Percentiles rank a stretch among this genome's conserved stretches.
Conservation (phyloP, 768 basidiomycete species). For the Scleroderma citrinum region DNA sequence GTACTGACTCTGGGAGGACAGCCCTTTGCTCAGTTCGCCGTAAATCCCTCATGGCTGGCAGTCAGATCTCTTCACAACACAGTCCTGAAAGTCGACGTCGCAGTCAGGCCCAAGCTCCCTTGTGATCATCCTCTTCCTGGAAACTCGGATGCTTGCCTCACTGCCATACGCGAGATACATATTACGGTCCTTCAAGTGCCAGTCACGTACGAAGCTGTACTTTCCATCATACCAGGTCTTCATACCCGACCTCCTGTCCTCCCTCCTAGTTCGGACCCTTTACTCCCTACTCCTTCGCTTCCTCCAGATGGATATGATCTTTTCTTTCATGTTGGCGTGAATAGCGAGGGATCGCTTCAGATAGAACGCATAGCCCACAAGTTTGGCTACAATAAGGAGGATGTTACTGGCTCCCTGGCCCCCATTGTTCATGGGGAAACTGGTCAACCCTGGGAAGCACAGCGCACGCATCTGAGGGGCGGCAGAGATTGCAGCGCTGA, state of each 20-base stretch:
- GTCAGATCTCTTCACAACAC: conserved; percentile 57
- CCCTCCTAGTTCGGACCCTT: conserved; percentile 34
- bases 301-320: conserved; percentile 55
- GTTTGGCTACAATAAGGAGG: conserved; percentile 63
- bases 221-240: conserved; percentile 48
- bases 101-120: conserved; percentile 17
- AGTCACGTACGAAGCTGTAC: conserved; percentile 54
- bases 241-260: conserved; percentile 53
- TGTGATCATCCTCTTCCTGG: conserved; percentile 8
- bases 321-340: conserved; percentile 66
- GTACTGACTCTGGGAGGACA: conserved; percentile 25
- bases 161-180: conserved; percentile 40
- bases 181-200: conserved; percentile 56
- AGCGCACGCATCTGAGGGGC: conserved; percentile 23
- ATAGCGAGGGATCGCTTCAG: conserved; percentile 53
- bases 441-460: conserved; percentile 16
- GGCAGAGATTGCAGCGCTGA: conserved; percentile 21
- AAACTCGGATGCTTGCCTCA: conserved; percentile 5
- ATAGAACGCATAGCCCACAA: conserved; percentile 67
- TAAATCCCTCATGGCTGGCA: conserved; percentile 71
- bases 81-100: conserved; percentile 37
- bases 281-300: conserved; percentile 34
- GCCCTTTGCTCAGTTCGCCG: conserved; percentile 52
- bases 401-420: conserved; percentile 52
- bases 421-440: conserved; percentile 32